Evolutionary conservation across 768 basidiomycete species (phyloP), one percentile per base, ranked within the genome.

Genomic region (Mycena pura): DNA sequence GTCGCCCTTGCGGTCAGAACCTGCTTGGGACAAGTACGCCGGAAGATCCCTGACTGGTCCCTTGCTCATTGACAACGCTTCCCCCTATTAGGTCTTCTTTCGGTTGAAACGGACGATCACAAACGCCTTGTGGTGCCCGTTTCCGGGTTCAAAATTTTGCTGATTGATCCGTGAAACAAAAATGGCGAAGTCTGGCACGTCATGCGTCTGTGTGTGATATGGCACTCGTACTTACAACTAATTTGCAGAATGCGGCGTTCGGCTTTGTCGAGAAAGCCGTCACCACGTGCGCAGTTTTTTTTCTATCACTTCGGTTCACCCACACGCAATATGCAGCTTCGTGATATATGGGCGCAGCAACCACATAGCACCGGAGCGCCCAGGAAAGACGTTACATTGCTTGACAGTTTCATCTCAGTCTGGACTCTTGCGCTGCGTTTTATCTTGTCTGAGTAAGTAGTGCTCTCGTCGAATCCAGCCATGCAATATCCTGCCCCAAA

Each of bases 221-320:
- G 21, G 8, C 40, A 14, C 40, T 8, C 40, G 19, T 10, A 21
- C 7, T 43, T 14, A 29, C n/a, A 36, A n/a, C 3, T 5, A n/a
- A 22, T 56, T n/a, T 11, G 5, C 41, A 60, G 80, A 82, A 79
- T 47, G 80, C 81, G 5, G 78, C 79, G 3, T 82, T 82, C 41
- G 78, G 80, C 3, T 80, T 82, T 59, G 44, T 77, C n/a, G 70
- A 69, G 2, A 80, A 80, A 62, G 62, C 80, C 0, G 34, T 70
- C 2, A 47, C 69, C 58, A 78, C 77, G 6, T 10, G 24, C 48
- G 8, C 15, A 40, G 21, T 40, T 1, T 3, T 9, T 15, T 14
- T 17, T 6, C 19, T 32, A 21, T 40, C 22, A 32, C 13, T 7
- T 29, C 29, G 17, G 3, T 41, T 43, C 11, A 15, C n/a, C n/a